Conservation (phyloP, 352 stramenopile genomes). For the Phytopythium montanum region DNA sequence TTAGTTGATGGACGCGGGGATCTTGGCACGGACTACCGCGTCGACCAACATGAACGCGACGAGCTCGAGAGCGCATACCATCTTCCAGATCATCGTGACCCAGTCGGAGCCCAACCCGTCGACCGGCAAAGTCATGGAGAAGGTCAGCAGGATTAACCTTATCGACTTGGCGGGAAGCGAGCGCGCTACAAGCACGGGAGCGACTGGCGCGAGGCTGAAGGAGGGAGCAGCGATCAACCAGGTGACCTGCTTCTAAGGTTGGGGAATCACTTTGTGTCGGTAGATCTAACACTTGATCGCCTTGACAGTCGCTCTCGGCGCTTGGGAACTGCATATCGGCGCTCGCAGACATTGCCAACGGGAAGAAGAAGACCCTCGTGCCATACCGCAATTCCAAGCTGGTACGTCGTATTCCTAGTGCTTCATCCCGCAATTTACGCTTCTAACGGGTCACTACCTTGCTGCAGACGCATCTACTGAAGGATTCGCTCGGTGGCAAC, state of each 20-base stretch:
- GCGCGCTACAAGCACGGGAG: conserved; percentile 85
- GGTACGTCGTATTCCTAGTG: conserved; percentile 32
- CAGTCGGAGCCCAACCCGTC: conserved; percentile 67
- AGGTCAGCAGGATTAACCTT: conserved; percentile 84
- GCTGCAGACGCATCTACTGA: conserved; percentile 72
- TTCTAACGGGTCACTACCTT: background rate
- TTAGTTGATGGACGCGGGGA: conserved; percentile 84
- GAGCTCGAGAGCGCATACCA: conserved; percentile 78
- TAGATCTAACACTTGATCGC: conserved; percentile 4
- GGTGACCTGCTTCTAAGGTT: conserved; percentile 26
- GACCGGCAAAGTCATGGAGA: conserved; percentile 79
- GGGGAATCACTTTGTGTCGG: background rate
- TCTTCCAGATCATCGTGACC: conserved; percentile 84
- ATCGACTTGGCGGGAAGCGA: conserved; percentile 93
- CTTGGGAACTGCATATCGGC: conserved; percentile 92
- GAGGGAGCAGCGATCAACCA: conserved; percentile 95
- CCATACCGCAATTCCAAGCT: conserved; percentile 93
- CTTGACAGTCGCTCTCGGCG: conserved; percentile 75
- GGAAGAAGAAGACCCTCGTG: conserved; percentile 85
- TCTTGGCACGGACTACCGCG: conserved; percentile 74
- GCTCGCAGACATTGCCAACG: conserved; percentile 80
- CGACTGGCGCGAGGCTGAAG: conserved; percentile 85
- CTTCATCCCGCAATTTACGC: background rate
- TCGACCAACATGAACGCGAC: conserved; percentile 88
- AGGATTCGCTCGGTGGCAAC: conserved; percentile 85